Percentiles rank a stretch among this genome's conserved stretches.
These are phyloP conservation scores for Mortierella claussenii DNA, from an alignment of 192 early-diverging fungal genomes.

Conservation along the genomic window DNA sequence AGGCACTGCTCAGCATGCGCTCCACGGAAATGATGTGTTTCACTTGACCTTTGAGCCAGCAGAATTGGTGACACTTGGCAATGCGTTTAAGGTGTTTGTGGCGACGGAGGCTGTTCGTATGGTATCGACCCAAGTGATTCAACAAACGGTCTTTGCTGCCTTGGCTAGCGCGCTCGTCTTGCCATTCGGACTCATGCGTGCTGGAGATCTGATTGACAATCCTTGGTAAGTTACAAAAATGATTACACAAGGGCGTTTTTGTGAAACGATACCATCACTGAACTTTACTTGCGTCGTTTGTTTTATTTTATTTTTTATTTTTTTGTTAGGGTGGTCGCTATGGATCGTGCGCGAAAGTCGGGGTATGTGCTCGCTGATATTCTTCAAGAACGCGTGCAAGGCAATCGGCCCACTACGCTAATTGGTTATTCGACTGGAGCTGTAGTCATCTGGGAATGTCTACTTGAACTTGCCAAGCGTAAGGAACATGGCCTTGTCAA, in stretches of 20 bases:
- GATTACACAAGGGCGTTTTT: background rate
- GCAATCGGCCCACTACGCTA: conserved; percentile 63
- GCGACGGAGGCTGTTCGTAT: conserved; percentile 59
- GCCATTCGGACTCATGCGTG: conserved; percentile 61
- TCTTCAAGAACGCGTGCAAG: conserved; percentile 63
- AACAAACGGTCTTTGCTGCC: conserved; percentile 61
- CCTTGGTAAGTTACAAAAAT: conserved; percentile 62
- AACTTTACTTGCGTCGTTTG: background rate
- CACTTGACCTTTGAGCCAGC: conserved; percentile 62
- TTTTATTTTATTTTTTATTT: background rate
- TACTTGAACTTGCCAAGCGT: conserved; percentile 59
- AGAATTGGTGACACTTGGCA: conserved; percentile 56
- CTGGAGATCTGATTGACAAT: conserved; percentile 68
- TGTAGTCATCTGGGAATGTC: conserved; percentile 66
- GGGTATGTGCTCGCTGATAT: conserved; percentile 68
- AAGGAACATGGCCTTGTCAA: conserved; percentile 58
- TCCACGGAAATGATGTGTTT: conserved; percentile 55
- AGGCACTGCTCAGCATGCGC: conserved; percentile 34
- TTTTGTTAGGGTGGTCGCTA: conserved; percentile 50
- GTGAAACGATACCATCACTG: background rate
- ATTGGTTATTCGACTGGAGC: conserved; percentile 67
- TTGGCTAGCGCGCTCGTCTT: conserved; percentile 62
- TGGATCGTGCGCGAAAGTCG: conserved; percentile 64
- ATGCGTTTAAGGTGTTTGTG: conserved; percentile 61
- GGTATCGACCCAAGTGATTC: conserved; percentile 59